Evolutionary conservation across 2,329 filamentous ascomycete species (phyloP).

Genomic region (Pyricularia grisea): DNA sequence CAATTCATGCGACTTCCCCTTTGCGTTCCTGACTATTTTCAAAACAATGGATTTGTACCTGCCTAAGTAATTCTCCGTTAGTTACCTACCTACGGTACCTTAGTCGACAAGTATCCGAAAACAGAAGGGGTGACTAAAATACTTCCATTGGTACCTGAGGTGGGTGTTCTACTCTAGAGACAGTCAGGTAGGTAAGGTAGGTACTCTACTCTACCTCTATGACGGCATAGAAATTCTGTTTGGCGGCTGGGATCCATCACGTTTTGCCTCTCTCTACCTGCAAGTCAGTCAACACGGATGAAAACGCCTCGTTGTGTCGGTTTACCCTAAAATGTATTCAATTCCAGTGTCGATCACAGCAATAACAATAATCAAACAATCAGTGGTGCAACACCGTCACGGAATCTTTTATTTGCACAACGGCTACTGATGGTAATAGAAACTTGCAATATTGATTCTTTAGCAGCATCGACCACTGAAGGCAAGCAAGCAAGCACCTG

Average conservation of each 20-base stretch:
- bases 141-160: no score
- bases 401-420: not conserved
- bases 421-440: not conserved
- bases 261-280: not conserved
- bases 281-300: not conserved
- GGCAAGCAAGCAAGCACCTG: no score
- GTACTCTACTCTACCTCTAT: not conserved
- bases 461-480: no score
- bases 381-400: not conserved
- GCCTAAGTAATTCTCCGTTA: no score
- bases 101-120: no score
- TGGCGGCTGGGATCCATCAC: not conserved
- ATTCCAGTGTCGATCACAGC: not conserved
- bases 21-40: not conserved
- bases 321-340: not conserved
- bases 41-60: no score
- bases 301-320: not conserved
- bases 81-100: no score
- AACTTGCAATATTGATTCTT: no score
- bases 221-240: not conserved
- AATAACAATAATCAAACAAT: not conserved
- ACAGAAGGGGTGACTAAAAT: not conserved
- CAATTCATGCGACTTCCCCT: no score
- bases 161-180: not conserved
- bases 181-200: not conserved